These are phyloP conservation scores for Penicillium freii DNA, from an alignment of 2,329 filamentous ascomycete genomes.

Conservation along the genomic window DNA sequence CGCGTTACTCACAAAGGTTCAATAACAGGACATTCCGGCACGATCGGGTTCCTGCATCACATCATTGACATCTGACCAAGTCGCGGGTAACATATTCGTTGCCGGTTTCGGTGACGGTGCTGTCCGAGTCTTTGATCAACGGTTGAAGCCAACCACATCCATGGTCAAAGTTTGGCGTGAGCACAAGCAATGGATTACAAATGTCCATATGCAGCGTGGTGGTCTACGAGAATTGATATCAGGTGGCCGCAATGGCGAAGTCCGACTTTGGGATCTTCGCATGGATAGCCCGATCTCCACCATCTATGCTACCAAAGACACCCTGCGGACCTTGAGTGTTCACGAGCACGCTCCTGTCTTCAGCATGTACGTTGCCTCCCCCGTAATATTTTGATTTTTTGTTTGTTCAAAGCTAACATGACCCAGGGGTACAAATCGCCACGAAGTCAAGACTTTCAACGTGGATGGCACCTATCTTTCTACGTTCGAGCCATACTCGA, in stretches of 20 bases:
- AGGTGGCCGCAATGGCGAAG: slow-evolving; percentile 86
- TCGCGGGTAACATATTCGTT: slow-evolving; percentile 93
- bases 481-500: slow-evolving; percentile 83
- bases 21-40: slow-evolving; percentile 74
- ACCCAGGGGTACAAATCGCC: slow-evolving; percentile 76
- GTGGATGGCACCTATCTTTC: slow-evolving; percentile 77
- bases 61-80: slow-evolving; percentile 92
- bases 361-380: slow-evolving; percentile 66
- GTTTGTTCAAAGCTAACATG: slow-evolving; percentile 14
- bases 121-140: slow-evolving; percentile 89
- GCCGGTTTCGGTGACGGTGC: slow-evolving; percentile 96
- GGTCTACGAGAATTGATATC: slow-evolving; percentile 88
- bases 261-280: slow-evolving; percentile 94
- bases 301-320: slow-evolving; percentile 72
- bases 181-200: slow-evolving; percentile 92
- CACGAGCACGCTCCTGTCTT: slow-evolving; percentile 97
- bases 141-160: slow-evolving; percentile 75
- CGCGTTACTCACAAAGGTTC: neutral
- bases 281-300: slow-evolving; percentile 74
- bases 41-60: slow-evolving; percentile 95
- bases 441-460: slow-evolving; percentile 90
- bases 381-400: neutral
- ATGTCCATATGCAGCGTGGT: slow-evolving; percentile 93
- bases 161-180: slow-evolving; percentile 98
- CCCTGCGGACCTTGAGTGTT: slow-evolving; percentile 79